Conservation (phyloP, 108 stramenopile species). For the Cyclotella atomus region DNA sequence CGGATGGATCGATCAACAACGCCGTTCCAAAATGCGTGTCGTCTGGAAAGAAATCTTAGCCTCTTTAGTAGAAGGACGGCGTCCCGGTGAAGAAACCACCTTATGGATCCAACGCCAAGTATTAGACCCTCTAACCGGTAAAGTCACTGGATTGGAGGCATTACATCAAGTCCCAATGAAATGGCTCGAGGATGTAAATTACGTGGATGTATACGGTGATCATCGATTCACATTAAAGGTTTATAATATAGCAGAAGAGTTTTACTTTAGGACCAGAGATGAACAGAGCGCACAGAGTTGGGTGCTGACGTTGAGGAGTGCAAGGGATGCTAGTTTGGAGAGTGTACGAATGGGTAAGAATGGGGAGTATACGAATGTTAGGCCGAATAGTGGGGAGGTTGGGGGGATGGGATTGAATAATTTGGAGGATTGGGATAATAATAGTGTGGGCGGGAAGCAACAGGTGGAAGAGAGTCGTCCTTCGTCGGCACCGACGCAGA, state of each 20-base stretch:
- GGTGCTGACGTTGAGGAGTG: constrained; percentile 69
- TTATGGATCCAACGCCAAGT: constrained; percentile 92
- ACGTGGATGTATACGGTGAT: constrained; percentile 71
- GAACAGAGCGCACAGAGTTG: constrained; percentile 74
- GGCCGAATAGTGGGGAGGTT: constrained; percentile 38
- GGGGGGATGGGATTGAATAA: constrained; percentile 52
- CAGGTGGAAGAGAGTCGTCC: constrained; percentile 8
- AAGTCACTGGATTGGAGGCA: constrained; percentile 72
- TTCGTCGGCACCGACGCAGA: constrained; percentile 16
- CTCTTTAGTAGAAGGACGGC: constrained; percentile 71
- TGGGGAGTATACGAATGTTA: constrained; percentile 5
- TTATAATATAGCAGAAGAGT: constrained; percentile 81
- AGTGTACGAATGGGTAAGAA: constrained; percentile 4
- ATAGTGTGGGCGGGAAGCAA: constrained; percentile 11
- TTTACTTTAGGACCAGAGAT: constrained; percentile 75
- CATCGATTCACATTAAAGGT: constrained; percentile 80
- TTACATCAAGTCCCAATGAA: constrained; percentile 89
- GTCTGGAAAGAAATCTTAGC: constrained; percentile 90
- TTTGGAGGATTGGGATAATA: constrained; percentile 46
- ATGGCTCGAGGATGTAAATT: constrained; percentile 72
- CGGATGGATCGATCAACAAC: constrained; percentile 90
- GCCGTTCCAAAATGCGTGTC: constrained; percentile 79
- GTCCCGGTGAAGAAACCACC: constrained; percentile 84
- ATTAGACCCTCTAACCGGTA: constrained; percentile 52
- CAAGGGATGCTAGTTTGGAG: constrained; percentile 58